Evolutionary conservation across 1,139 yeast genomes (phyloP).

Genomic region (Candida sp.): DNA sequence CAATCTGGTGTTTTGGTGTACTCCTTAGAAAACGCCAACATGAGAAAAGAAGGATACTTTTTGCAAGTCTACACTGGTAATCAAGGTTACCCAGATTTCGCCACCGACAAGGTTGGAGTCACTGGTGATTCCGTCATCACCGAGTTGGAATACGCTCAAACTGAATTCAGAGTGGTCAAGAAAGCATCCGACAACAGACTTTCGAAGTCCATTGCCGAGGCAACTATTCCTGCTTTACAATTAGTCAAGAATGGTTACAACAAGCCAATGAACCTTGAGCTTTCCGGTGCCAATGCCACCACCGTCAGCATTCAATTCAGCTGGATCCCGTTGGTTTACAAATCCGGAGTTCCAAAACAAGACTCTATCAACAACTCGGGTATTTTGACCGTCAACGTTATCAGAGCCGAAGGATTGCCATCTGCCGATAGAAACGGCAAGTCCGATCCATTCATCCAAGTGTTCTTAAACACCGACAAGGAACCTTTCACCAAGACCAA

Average conservation of each 20-base stretch:
- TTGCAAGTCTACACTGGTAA: constrained; percentile 81
- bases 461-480: constrained; percentile 64
- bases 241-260: constrained; percentile 69
- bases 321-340: constrained; percentile 75
- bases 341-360: constrained; percentile 65
- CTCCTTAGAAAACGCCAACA: constrained; percentile 62
- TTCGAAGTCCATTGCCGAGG: constrained; percentile 65
- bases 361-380: constrained; percentile 86
- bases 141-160: constrained; percentile 76
- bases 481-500: constrained; percentile 73
- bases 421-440: constrained; percentile 91
- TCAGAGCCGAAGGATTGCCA: constrained; percentile 71
- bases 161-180: constrained; percentile 64
- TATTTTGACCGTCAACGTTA: constrained; percentile 60
- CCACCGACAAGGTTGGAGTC: constrained; percentile 49
- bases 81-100: constrained; percentile 64
- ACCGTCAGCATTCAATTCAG: constrained; percentile 66
- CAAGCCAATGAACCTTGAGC: constrained; percentile 51
- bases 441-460: constrained; percentile 87
- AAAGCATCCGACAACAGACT: constrained; percentile 55
- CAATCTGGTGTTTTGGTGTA: constrained; percentile 79
- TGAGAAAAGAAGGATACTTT: constrained; percentile 57
- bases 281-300: constrained; percentile 51
- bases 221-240: constrained; percentile 68
- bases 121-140: constrained; percentile 77